Percentiles rank a stretch among this genome's conserved stretches.
phyloP scores from a whole-genome alignment of 148 eudicot genomes.

The Rhododendron griersonianum region DNA sequence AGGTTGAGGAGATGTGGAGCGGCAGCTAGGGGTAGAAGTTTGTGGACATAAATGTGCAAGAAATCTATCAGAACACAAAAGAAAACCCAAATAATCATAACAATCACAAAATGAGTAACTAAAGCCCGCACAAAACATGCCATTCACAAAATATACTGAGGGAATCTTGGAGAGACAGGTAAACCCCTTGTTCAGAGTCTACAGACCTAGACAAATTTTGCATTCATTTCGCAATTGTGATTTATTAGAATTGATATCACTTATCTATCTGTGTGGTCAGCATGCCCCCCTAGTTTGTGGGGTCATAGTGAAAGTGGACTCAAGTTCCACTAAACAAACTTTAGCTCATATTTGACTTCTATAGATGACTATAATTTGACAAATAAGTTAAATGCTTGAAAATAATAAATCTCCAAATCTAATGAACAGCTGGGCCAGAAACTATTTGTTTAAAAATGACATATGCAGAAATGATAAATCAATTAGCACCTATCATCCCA shows the following conservation, averaged over 20 bases:
- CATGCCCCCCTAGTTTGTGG: neutral
- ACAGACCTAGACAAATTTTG: neutral
- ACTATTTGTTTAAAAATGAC: neutral
- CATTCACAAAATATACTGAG: neutral
- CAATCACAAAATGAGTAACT: neutral
- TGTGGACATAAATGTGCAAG: neutral
- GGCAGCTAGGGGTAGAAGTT: neutral
- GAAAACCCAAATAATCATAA: neutral
- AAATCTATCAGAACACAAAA: neutral
- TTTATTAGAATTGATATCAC: neutral
- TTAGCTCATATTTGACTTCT: neutral
- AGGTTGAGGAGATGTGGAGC: neutral
- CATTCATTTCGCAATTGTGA: neutral
- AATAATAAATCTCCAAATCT: neutral
- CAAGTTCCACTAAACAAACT: neutral
- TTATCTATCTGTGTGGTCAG: neutral
- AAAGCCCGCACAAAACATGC: neutral
- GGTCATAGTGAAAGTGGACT: neutral
- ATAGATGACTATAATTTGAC: neutral
- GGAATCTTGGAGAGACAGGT: neutral
- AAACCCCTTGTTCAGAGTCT: neutral
- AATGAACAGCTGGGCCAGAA: neutral
- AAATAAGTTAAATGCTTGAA: neutral
- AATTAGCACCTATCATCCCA: slow-evolving; percentile 3
- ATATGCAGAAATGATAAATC: neutral